phyloP scores from a whole-genome alignment of 2,329 filamentous ascomycete genomes.

The Nothophoma quercina region DNA sequence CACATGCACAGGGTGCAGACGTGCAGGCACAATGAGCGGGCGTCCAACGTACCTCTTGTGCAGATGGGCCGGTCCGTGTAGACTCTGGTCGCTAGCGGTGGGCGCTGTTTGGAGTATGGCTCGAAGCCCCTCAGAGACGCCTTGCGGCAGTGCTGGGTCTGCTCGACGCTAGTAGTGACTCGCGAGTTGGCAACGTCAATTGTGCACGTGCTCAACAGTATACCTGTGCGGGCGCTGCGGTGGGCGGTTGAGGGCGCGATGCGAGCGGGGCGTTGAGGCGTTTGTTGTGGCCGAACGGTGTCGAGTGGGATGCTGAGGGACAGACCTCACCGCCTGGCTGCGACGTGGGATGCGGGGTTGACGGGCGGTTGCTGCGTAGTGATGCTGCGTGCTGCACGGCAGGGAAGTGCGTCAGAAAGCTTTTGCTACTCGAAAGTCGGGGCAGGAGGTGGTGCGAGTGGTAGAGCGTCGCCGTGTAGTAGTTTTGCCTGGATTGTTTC shows the following conservation, averaged over 20 bases:
- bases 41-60: slow-evolving; percentile 42
- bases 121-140: slow-evolving; percentile 51
- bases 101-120: slow-evolving; percentile 46
- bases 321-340: slow-evolving; percentile 49
- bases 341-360: slow-evolving; percentile 26
- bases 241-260: slow-evolving; percentile 39
- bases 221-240: slow-evolving; percentile 43
- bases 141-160: slow-evolving; percentile 43
- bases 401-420: slow-evolving; percentile 30
- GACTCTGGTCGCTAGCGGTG: slow-evolving; percentile 30
- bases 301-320: slow-evolving; percentile 44
- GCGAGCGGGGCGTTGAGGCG: slow-evolving; percentile 40
- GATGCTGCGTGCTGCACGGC: slow-evolving; percentile 31
- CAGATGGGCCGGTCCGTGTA: slow-evolving; percentile 28
- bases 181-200: slow-evolving; percentile 38
- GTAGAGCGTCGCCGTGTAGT: slow-evolving; percentile 38
- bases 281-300: slow-evolving; percentile 47
- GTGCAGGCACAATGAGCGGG: slow-evolving; percentile 1
- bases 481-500: slow-evolving; percentile 36
- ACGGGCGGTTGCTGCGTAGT: slow-evolving; percentile 19
- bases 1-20: background rate
- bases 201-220: slow-evolving; percentile 28
- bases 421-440: slow-evolving; percentile 26
- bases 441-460: slow-evolving; percentile 35
- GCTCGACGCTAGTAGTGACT: slow-evolving; percentile 43